Base-by-base conservation (phyloP, 2,329 filamentous ascomycete species). In the Fusarium transvaalense region DNA sequence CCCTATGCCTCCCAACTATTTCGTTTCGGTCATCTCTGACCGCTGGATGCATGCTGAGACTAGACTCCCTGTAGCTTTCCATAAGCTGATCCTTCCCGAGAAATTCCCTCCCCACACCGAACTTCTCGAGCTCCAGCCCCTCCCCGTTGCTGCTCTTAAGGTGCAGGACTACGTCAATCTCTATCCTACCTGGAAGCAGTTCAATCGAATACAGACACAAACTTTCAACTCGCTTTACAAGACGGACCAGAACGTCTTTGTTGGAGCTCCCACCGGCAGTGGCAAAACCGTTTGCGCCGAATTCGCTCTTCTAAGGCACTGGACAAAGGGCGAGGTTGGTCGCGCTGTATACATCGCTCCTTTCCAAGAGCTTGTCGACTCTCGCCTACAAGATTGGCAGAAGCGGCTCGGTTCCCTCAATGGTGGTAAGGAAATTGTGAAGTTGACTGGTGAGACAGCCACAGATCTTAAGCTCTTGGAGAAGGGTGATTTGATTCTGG, bases 31-130 rank as follows among this genome's bases (percentile, higher is more conserved):
- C 38, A 82, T 97, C 21, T 98, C 95, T 5, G 96, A 99, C 78
- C 87, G 96, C 71, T 99, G 96, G 96, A 97, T 99, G 93, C 93
- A 97, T 77, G 93, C 95, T 1, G 94, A 99, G 81, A 97, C 94
- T 2, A 94, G 94, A 76, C 84, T 99, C 55, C 91, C 95, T 0
- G 91, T 99, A 3, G 95, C 94, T 1, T 98, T 99, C 82, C 92
- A 97, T 78, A 97, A 97, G 78, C 85, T 99, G 29, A 92, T 97
- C 42, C 85, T 99, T 7, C 96, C 96, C 0, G 95, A 97, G 78
- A 96, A 96, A 76, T 99, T 99, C 78, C 94, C 94, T 31, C 90
- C 96, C 39, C 95, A 97, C 76, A 99, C 96, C 0, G 94, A 93
- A 65, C 85, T 98, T 43, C 86, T 98, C 23, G 94, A 98, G 75